These are phyloP conservation scores for Salvia hispanica DNA, from an alignment of 257 asterid species.

Conservation along the genomic window DNA sequence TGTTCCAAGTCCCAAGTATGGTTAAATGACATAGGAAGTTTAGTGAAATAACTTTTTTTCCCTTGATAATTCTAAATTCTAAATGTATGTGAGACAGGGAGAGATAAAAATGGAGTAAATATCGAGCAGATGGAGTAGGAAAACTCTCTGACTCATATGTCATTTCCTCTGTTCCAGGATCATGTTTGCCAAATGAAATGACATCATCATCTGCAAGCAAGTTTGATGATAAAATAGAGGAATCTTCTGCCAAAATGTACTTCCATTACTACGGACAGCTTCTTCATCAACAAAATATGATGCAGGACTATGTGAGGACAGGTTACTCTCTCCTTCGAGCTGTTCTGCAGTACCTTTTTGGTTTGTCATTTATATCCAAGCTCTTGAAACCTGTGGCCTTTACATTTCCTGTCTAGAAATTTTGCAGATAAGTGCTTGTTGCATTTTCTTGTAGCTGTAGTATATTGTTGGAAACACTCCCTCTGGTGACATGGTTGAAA, in stretches of 20 bases:
- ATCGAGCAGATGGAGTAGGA: not conserved
- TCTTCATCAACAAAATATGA: slow-evolving; percentile 97
- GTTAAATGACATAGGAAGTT: too few species aligned
- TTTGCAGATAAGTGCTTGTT: slow-evolving; percentile 18
- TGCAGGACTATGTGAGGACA: slow-evolving; percentile 99
- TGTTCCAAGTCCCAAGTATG: too few species aligned
- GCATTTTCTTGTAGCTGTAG: slow-evolving; percentile 7
- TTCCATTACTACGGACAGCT: slow-evolving; percentile 98
- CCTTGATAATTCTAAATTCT: not conserved
- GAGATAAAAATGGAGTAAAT: not conserved
- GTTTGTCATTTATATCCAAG: slow-evolving; percentile 9
- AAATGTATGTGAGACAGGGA: too few species aligned
- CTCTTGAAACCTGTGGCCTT: slow-evolving; percentile 19
- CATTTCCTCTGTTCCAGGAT: slow-evolving; percentile 46
- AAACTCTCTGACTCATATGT: slow-evolving; percentile 23
- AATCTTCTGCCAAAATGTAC: slow-evolving; percentile 98
- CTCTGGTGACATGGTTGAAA: slow-evolving; percentile 32
- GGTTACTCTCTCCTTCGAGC: slow-evolving; percentile 46
- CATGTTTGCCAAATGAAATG: slow-evolving; percentile 64
- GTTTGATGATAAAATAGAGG: slow-evolving; percentile 92
- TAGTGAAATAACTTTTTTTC: not conserved
- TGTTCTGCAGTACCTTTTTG: slow-evolving; percentile 11
- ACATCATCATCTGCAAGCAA: slow-evolving; percentile 58
- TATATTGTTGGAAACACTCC: slow-evolving; percentile 12
- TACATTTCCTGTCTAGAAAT: not conserved